Conservation (phyloP, 176 grass and related monocot species). For the Triticum urartu region DNA sequence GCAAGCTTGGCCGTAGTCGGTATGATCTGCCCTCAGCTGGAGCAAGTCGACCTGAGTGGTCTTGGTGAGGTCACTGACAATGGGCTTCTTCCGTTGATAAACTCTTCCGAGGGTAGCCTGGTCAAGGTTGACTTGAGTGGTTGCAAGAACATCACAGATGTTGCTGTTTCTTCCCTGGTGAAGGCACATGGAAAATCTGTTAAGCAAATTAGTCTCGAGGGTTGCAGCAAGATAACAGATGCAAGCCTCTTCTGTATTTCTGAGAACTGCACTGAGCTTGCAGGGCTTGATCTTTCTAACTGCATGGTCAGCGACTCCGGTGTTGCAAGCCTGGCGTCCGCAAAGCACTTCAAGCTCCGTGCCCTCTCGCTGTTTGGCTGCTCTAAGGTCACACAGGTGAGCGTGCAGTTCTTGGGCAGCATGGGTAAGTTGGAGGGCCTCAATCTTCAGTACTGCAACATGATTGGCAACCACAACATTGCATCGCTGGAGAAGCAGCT, state of each 20-base stretch:
- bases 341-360: slow-evolving; percentile 67
- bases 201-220: slow-evolving; percentile 73
- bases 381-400: slow-evolving; percentile 60
- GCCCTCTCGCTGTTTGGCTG: slow-evolving; percentile 80
- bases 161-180: slow-evolving; percentile 55
- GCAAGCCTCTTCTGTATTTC: slow-evolving; percentile 57
- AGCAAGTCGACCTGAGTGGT: slow-evolving; percentile 73
- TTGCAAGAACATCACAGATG: slow-evolving; percentile 82
- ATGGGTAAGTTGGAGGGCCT: slow-evolving; percentile 74
- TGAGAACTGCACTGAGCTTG: slow-evolving; percentile 59
- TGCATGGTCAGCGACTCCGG: slow-evolving; percentile 72
- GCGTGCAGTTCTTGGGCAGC: slow-evolving; percentile 62
- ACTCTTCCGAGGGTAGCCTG: slow-evolving; percentile 48
- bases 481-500: slow-evolving; percentile 71
- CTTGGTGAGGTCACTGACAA: slow-evolving; percentile 63
- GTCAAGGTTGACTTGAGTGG: slow-evolving; percentile 77
- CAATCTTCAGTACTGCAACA: slow-evolving; percentile 84
- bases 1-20: slow-evolving; percentile 75
- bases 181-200: slow-evolving; percentile 82
- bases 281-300: slow-evolving; percentile 79
- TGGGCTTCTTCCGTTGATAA: slow-evolving; percentile 69
- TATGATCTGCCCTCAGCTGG: slow-evolving; percentile 83
- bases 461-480: slow-evolving; percentile 56
- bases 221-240: slow-evolving; percentile 90
- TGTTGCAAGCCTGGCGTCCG: slow-evolving; percentile 56